Conservation (phyloP, 2,329 filamentous ascomycete species). For the Polytolypa hystricis region DNA sequence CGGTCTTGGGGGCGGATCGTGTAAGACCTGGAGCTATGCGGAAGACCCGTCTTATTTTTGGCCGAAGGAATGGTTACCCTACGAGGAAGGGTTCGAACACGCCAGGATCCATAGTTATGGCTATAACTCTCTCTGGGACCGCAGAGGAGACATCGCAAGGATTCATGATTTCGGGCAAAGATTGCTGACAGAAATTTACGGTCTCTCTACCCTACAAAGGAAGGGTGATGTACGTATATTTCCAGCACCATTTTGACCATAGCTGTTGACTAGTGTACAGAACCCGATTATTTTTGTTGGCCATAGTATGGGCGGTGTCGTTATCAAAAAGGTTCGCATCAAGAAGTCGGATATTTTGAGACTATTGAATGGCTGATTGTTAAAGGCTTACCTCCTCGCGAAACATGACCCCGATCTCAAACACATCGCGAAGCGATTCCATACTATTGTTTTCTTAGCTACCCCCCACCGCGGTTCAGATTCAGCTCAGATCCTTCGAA, state of each 20-base stretch:
- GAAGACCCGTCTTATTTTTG: conserved; percentile 22
- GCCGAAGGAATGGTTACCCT: conserved; percentile 26
- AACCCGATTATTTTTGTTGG: conserved; percentile 11
- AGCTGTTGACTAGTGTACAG: neutral
- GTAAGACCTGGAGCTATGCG: conserved; percentile 26
- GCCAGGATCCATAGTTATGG: conserved; percentile 28
- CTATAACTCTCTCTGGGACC: conserved; percentile 22
- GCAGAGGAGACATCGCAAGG: conserved; percentile 15
- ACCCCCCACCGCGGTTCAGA: conserved; percentile 20
- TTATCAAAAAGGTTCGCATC: conserved; percentile 19
- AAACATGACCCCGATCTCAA: conserved; percentile 10
- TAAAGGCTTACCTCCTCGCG: conserved; percentile 26
- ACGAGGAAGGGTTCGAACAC: conserved; percentile 20
- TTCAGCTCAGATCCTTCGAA: conserved; percentile 11
- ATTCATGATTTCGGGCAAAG: conserved; percentile 26
- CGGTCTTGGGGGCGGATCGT: conserved; percentile 29
- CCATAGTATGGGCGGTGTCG: conserved; percentile 16
- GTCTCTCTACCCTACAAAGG: too few relatives aligned
- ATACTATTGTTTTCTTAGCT: conserved; percentile 16
- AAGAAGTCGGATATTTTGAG: too few relatives aligned
- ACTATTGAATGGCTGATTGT: too few relatives aligned
- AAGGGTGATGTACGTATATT: too few relatives aligned
- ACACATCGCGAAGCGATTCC: conserved; percentile 9
- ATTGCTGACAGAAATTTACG: conserved; percentile 21
- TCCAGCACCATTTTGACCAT: too few relatives aligned